A percentile compares a stretch with the other conserved stretches of the same genome.
phyloP scores from a whole-genome alignment of 2,329 filamentous ascomycete genomes.

The Myriosclerotinia curreyana region DNA sequence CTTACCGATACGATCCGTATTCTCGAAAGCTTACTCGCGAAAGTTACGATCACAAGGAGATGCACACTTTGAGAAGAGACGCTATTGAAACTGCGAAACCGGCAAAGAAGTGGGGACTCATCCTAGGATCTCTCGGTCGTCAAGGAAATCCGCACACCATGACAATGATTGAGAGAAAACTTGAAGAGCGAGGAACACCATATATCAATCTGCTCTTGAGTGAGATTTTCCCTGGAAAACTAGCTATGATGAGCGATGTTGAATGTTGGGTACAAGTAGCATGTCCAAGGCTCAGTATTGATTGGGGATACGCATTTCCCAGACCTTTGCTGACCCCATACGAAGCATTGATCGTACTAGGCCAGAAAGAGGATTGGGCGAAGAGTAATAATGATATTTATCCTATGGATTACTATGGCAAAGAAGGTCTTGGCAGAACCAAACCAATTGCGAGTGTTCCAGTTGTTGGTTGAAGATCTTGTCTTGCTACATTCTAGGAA shows the following conservation, averaged over 20 bases:
- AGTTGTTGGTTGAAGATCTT: slow-evolving; percentile 27
- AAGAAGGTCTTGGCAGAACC: slow-evolving; percentile 82
- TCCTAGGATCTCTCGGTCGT: slow-evolving; percentile 84
- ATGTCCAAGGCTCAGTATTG: slow-evolving; percentile 93
- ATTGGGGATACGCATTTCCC: slow-evolving; percentile 97
- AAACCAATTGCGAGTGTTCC: slow-evolving; percentile 41
- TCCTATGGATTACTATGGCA: slow-evolving; percentile 98
- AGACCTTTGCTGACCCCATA: slow-evolving; percentile 88
- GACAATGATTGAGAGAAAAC: slow-evolving; percentile 74
- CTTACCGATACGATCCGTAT: slow-evolving; percentile 97
- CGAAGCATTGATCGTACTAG: slow-evolving; percentile 88
- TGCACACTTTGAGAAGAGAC: slow-evolving; percentile 73
- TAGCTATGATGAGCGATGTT: slow-evolving; percentile 89
- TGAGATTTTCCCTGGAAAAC: slow-evolving; percentile 94
- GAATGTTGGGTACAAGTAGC: slow-evolving; percentile 99
- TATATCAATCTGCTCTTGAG: slow-evolving; percentile 83
- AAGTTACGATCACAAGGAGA: slow-evolving; percentile 86
- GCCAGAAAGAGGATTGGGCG: slow-evolving; percentile 72
- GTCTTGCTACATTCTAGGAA: background rate
- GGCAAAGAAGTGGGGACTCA: slow-evolving; percentile 90
- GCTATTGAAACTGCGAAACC: slow-evolving; percentile 73
- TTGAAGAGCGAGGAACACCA: slow-evolving; percentile 69
- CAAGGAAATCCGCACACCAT: slow-evolving; percentile 96
- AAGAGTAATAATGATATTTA: slow-evolving; percentile 64
- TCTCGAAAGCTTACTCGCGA: slow-evolving; percentile 88